Percentiles rank a stretch among this genome's conserved stretches.
Evolutionary conservation across 2,329 filamentous ascomycete species (phyloP).

Genomic region (Epichloe festucae): DNA sequence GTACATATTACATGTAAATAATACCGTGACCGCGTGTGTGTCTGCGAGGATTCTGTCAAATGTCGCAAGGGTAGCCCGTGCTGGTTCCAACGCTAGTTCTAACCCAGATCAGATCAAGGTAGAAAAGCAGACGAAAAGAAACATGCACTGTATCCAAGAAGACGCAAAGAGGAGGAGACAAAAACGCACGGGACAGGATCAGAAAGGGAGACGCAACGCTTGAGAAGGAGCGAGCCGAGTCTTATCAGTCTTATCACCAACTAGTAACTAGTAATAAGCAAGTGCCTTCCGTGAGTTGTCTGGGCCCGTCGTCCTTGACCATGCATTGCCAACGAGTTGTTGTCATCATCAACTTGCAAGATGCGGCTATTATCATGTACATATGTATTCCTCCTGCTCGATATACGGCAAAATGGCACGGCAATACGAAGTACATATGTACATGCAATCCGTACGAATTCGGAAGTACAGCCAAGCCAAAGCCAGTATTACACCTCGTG

Average conservation of each 20-base stretch:
- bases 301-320: too few relatives aligned
- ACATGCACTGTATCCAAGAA: neutral
- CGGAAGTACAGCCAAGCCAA: neutral
- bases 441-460: too few relatives aligned
- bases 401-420: neutral
- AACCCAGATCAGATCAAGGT: too few relatives aligned
- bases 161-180: neutral
- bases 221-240: neutral
- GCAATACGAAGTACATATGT: neutral
- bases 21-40: neutral
- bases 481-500: too few relatives aligned
- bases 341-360: neutral
- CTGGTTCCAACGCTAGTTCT: too few relatives aligned
- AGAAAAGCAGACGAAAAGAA: too few relatives aligned
- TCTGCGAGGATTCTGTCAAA: too few relatives aligned
- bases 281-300: neutral
- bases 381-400: neutral
- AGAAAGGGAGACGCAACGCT: neutral
- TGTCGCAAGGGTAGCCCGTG: too few relatives aligned
- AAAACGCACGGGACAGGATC: neutral
- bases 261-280: neutral
- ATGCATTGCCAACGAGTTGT: too few relatives aligned
- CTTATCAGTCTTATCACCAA: too few relatives aligned
- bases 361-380: neutral
- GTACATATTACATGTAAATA: neutral